Conservation (phyloP, 75 land plant species). For the Sequoia sempervirens region DNA sequence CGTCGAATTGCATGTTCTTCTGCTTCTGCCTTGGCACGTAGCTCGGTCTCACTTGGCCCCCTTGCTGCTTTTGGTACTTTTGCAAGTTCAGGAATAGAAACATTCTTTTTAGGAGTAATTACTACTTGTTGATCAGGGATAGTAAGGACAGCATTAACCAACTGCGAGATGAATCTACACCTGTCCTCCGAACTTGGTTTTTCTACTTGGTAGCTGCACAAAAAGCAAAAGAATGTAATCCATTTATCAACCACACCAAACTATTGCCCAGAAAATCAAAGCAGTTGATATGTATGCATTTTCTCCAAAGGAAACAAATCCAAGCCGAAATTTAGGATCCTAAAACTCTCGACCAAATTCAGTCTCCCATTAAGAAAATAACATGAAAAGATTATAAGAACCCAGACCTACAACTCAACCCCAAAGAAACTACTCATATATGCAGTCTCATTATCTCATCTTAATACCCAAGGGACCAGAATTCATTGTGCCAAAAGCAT, state of each 20-base stretch:
- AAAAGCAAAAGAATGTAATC: not conserved
- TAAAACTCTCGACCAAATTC: not conserved
- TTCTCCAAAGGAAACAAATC: not conserved
- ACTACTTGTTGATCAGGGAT: conserved; percentile 31
- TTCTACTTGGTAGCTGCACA: conserved; percentile 65
- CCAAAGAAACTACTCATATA: not conserved
- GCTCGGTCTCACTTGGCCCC: conserved; percentile 79
- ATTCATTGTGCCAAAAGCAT: not conserved
- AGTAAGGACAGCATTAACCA: conserved; percentile 60
- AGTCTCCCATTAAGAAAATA: not conserved
- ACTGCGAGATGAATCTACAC: conserved; percentile 49
- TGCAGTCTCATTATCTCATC: not conserved
- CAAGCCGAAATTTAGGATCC: not conserved
- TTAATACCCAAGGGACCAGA: not conserved
- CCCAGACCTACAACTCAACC: not conserved
- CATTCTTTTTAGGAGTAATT: conserved; percentile 18
- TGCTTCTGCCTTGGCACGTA: conserved; percentile 84
- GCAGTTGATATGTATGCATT: not conserved
- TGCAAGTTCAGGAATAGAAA: conserved; percentile 55
- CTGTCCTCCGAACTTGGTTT: conserved; percentile 67
- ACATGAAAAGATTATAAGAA: not conserved
- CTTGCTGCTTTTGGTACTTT: conserved; percentile 73
- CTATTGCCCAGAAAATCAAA: not conserved
- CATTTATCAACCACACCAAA: not conserved
- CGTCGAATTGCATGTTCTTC: conserved; percentile 93